A percentile compares a stretch with the other conserved stretches of the same genome.
These are phyloP conservation scores for Brassica rapa DNA, from an alignment of 345 rosid genomes.

Conservation along the genomic window DNA sequence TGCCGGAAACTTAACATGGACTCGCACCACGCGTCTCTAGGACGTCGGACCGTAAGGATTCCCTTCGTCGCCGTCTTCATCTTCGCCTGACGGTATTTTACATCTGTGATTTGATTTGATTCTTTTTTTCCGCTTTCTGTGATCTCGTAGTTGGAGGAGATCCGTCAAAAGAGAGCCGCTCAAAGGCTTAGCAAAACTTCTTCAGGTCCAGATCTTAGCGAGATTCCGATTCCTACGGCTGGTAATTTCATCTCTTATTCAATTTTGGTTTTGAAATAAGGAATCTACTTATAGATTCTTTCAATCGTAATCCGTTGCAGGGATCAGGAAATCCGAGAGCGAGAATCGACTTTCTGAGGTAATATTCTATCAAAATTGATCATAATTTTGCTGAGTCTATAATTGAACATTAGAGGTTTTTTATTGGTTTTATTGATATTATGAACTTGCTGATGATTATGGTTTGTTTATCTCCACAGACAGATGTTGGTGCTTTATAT, in stretches of 20 bases:
- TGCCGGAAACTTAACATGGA: constrained; percentile 47
- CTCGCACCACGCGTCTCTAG: constrained; percentile 79
- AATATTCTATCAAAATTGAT: background rate
- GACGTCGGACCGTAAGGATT: constrained; percentile 82
- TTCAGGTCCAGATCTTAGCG: constrained; percentile 84
- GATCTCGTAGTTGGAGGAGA: constrained; percentile 75
- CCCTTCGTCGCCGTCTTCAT: background rate
- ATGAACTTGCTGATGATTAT: constrained; percentile 23
- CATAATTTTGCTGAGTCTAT: background rate
- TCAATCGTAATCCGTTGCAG: constrained; percentile 38
- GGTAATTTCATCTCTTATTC: constrained; percentile 47
- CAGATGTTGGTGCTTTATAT: constrained; percentile 81
- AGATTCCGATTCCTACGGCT: constrained; percentile 45
- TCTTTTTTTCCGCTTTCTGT: background rate
- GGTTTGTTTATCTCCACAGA: constrained; percentile 48
- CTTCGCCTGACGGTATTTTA: constrained; percentile 2
- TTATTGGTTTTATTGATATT: constrained; percentile 5
- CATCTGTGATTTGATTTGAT: background rate
- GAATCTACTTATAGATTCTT: background rate
- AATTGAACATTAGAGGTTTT: background rate
- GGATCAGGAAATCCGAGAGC: constrained; percentile 80
- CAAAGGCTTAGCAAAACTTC: constrained; percentile 76
- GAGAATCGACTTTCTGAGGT: constrained; percentile 84
- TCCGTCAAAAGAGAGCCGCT: constrained; percentile 91
- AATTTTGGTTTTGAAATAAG: background rate